Conservation (phyloP, 306 rosid species). For the Purshia tridentata region DNA sequence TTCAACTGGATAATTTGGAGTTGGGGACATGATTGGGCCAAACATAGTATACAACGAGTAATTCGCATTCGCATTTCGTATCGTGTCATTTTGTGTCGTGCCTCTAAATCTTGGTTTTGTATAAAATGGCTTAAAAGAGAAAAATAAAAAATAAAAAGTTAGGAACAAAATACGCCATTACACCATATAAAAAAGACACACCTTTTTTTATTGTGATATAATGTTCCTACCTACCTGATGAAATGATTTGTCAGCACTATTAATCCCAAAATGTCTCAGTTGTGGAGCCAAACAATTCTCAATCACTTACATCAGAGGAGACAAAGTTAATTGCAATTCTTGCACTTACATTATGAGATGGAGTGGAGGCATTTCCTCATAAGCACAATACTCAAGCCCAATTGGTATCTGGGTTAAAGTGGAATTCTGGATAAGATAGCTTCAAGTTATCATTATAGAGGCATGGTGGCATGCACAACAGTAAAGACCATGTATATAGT, state of each 20-base stretch:
- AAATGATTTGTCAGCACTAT: conserved; percentile 4
- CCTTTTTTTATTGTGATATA: not conserved
- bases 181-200: not conserved
- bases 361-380: not conserved
- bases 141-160: not conserved
- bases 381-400: not conserved
- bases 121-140: not conserved
- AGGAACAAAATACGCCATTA: not conserved
- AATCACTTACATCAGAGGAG: conserved; percentile 2
- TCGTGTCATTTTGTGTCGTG: too few relatives aligned
- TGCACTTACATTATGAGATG: not conserved
- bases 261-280: conserved; percentile 12
- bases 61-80: too few relatives aligned
- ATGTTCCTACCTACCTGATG: conserved; percentile 23
- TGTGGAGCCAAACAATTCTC: conserved; percentile 12
- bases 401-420: not conserved
- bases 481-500: not conserved
- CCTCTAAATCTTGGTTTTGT: too few relatives aligned
- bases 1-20: too few relatives aligned
- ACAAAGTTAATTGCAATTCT: not conserved
- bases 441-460: not conserved
- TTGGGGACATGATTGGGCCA: too few relatives aligned
- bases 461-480: not conserved
- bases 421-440: not conserved
- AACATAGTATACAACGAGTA: too few relatives aligned